Evolutionary conservation across 129 eudicot species (phyloP).

Genomic region (Kitagawia praeruptora): DNA sequence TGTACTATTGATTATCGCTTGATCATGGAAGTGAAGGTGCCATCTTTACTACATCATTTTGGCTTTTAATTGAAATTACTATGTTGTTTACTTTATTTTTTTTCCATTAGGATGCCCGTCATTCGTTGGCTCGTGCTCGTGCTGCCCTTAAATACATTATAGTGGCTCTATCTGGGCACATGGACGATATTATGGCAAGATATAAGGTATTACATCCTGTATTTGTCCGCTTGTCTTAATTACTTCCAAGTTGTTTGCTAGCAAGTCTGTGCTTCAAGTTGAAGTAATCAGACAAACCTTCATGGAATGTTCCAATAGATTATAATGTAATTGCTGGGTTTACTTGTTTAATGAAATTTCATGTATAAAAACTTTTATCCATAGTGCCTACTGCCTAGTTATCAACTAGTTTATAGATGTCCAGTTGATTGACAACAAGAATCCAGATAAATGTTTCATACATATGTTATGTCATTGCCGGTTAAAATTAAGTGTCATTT

Average conservation of each 20-base stretch:
- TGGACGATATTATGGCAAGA: conserved; percentile 84
- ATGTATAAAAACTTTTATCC: neutral
- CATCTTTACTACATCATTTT: neutral
- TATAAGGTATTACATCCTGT: conserved; percentile 49
- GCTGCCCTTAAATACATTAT: conserved; percentile 86
- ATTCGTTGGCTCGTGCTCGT: conserved; percentile 54
- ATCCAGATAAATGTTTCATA: neutral
- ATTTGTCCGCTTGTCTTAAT: neutral
- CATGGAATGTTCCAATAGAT: neutral
- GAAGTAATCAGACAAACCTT: neutral
- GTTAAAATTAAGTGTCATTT: neutral
- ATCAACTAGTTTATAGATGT: neutral
- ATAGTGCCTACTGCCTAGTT: neutral
- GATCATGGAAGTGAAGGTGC: neutral
- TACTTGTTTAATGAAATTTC: neutral
- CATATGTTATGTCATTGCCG: neutral
- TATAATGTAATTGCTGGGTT: neutral
- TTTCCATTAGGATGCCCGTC: conserved; percentile 46
- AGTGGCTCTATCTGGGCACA: conserved; percentile 79
- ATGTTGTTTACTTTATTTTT: neutral
- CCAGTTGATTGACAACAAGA: neutral
- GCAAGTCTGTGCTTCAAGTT: neutral
- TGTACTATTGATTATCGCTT: neutral
- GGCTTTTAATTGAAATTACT: neutral
- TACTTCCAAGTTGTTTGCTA: neutral